Percentiles rank a stretch among this genome's conserved stretches.
Conservation (phyloP, 345 rosid species). For the Populus davidiana region DNA sequence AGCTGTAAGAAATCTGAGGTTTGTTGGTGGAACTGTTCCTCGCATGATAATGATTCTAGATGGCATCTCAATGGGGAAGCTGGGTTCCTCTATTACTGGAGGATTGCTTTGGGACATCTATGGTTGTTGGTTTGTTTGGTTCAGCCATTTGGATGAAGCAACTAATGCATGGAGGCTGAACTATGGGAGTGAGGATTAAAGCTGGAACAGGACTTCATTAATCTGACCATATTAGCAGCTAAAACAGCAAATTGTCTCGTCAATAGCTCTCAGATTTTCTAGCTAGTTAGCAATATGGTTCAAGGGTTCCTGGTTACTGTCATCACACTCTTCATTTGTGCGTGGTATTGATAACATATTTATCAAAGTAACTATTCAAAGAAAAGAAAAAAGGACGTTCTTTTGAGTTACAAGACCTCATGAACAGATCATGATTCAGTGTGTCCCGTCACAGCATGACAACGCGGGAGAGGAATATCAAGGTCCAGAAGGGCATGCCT, state of each 20-base stretch:
- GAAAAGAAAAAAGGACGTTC: too few species aligned
- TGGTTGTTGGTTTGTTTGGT: too few species aligned
- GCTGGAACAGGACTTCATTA: background rate
- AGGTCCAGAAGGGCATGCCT: background rate
- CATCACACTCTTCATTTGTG: background rate
- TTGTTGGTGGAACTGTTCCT: too few species aligned
- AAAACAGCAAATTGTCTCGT: background rate
- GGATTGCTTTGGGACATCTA: too few species aligned
- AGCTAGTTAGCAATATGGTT: background rate
- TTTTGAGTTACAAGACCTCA: background rate
- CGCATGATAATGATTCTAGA: too few species aligned
- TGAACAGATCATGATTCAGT: background rate
- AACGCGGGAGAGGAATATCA: background rate
- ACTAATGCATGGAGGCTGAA: too few species aligned
- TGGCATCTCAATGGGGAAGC: too few species aligned
- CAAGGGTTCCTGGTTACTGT: background rate
- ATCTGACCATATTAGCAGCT: background rate
- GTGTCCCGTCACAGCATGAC: background rate
- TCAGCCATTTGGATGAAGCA: too few species aligned
- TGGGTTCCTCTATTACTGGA: too few species aligned
- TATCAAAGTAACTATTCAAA: background rate
- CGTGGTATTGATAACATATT: background rate
- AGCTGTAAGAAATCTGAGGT: too few species aligned
- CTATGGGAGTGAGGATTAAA: background rate
- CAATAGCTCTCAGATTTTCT: background rate